Evolutionary conservation across 768 basidiomycete genomes (phyloP).

Genomic region (Hygrocybe coccinea): DNA sequence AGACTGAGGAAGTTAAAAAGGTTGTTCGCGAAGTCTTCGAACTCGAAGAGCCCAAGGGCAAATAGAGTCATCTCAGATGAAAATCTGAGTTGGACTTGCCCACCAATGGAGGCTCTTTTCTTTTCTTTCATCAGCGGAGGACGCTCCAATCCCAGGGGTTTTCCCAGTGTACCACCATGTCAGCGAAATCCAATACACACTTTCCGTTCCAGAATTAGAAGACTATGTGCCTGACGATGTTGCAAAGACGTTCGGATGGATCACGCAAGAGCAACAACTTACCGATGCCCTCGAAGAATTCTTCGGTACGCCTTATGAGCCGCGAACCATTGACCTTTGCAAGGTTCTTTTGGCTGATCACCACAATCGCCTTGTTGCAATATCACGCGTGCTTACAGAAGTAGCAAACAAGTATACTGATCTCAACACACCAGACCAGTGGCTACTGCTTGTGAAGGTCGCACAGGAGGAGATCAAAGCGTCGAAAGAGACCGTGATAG

Average conservation of each 20-base stretch:
- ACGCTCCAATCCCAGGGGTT: background rate
- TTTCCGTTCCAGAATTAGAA: background rate
- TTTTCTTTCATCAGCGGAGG: too few species aligned
- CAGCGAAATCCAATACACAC: slow-evolving; percentile 3
- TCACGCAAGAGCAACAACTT: slow-evolving; percentile 26
- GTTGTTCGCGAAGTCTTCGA: slow-evolving; percentile 26
- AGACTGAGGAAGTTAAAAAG: slow-evolving; percentile 11
- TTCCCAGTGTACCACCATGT: background rate
- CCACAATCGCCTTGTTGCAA: slow-evolving; percentile 24
- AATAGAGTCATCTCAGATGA: too few species aligned
- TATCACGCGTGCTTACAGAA: slow-evolving; percentile 15
- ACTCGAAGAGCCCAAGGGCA: slow-evolving; percentile 11
- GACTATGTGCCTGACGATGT: slow-evolving; percentile 8
- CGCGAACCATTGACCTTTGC: slow-evolving; percentile 33
- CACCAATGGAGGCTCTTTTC: too few species aligned
- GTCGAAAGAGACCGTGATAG: too few species aligned
- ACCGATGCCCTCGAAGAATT: slow-evolving; percentile 21
- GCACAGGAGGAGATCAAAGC: too few species aligned
- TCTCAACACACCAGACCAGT: slow-evolving; percentile 22
- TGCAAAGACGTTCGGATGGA: slow-evolving; percentile 15
- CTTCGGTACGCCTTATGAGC: slow-evolving; percentile 21
- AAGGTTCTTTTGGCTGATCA: slow-evolving; percentile 27
- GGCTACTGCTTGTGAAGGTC: slow-evolving; percentile 47
- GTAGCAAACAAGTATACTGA: background rate
- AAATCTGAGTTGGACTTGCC: too few species aligned